Evolutionary conservation across 2,329 filamentous ascomycete genomes (phyloP).

Genomic region (Grosmannia penicillata): DNA sequence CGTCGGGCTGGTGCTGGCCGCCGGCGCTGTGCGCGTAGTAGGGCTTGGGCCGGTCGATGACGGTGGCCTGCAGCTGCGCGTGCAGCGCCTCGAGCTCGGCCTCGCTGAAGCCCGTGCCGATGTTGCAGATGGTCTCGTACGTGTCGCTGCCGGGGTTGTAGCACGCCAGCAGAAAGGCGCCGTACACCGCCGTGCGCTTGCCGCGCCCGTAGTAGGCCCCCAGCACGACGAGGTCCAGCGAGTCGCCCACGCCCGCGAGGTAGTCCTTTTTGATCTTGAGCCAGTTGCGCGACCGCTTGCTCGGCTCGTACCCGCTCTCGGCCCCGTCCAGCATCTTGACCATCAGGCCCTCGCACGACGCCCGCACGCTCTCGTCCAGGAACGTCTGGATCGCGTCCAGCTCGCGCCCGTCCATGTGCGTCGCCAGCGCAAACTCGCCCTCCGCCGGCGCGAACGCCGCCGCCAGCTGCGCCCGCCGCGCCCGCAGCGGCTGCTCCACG

Average conservation of each 20-base stretch:
- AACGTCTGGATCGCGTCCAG: conserved; percentile 87
- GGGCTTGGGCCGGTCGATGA: conserved; percentile 83
- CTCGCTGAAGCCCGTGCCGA: conserved; percentile 93
- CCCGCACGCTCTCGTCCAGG: conserved; percentile 87
- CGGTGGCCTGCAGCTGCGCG: conserved; percentile 55
- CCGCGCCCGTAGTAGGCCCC: conserved; percentile 90
- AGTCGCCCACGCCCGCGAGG: conserved; percentile 83
- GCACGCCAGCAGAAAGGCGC: conserved; percentile 87
- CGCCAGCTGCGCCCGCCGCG: conserved; percentile 63
- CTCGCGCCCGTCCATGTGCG: conserved; percentile 72
- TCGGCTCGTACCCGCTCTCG: conserved; percentile 91
- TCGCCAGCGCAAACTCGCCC: conserved; percentile 85
- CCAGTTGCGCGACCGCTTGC: conserved; percentile 94
- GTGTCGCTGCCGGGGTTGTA: conserved; percentile 68
- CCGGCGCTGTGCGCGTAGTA: conserved; percentile 81
- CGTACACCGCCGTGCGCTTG: conserved; percentile 90
- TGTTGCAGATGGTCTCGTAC: conserved; percentile 96
- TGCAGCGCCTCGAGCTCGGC: conserved; percentile 83
- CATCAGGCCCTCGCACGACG: conserved; percentile 94
- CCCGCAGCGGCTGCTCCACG: conserved; percentile 73
- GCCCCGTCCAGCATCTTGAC: conserved; percentile 96
- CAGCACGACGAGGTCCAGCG: conserved; percentile 86
- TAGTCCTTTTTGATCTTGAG: conserved; percentile 99
- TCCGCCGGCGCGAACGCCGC: conserved; percentile 62
- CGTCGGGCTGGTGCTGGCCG: conserved; percentile 87